Evolutionary conservation across 495 filamentous ascomycete genomes (phyloP).

Genomic region (Penicillium chermesinum): DNA sequence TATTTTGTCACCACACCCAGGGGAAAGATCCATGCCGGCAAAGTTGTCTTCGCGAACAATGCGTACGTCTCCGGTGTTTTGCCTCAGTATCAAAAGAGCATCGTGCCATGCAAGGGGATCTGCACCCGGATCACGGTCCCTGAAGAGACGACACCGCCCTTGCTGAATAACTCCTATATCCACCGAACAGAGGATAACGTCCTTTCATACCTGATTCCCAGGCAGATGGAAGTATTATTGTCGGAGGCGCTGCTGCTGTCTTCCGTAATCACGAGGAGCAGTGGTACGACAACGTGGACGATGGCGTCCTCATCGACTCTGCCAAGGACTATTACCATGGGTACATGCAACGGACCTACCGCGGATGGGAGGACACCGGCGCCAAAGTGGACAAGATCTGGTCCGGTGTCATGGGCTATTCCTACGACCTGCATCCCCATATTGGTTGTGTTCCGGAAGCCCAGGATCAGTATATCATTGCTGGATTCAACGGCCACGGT

Average conservation of each 20-base stretch:
- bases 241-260: slow-evolving; percentile 51
- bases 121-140: slow-evolving; percentile 62
- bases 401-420: slow-evolving; percentile 47
- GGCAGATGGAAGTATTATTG: slow-evolving; percentile 70
- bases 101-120: slow-evolving; percentile 53
- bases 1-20: slow-evolving; percentile 52
- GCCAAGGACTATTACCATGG: slow-evolving; percentile 53
- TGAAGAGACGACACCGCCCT: slow-evolving; percentile 46
- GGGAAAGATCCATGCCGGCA: slow-evolving; percentile 47
- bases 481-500: slow-evolving; percentile 52
- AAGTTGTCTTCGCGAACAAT: slow-evolving; percentile 66
- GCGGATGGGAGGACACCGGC: slow-evolving; percentile 41
- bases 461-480: slow-evolving; percentile 40
- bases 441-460: slow-evolving; percentile 42
- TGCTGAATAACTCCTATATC: slow-evolving; percentile 32
- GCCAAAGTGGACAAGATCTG: slow-evolving; percentile 41
- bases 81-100: slow-evolving; percentile 50
- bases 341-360: slow-evolving; percentile 44
- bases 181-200: slow-evolving; percentile 22
- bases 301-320: slow-evolving; percentile 52
- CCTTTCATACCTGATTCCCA: slow-evolving; percentile 57
- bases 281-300: slow-evolving; percentile 51
- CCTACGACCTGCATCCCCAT: slow-evolving; percentile 43
- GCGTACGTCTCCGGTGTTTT: slow-evolving; percentile 61
- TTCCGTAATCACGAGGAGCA: slow-evolving; percentile 48